A percentile compares a stretch with the other conserved stretches of the same genome.
phyloP scores from a whole-genome alignment of 2,329 filamentous ascomycete genomes.

The Penicillium concentricum region DNA sequence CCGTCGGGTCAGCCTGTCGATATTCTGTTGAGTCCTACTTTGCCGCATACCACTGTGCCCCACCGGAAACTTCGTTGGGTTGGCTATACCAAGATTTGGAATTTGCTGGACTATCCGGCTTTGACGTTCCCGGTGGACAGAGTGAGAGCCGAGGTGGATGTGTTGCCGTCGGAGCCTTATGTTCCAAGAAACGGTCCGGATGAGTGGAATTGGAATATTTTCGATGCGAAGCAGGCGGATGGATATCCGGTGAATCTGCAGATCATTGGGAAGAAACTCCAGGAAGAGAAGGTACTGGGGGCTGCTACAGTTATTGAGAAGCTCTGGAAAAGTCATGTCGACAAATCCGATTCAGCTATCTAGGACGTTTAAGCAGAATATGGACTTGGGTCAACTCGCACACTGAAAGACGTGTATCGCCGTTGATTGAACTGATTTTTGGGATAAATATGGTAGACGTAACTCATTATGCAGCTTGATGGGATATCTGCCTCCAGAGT shows the following conservation, averaged over 20 bases:
- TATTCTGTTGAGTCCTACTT: conserved; percentile 57
- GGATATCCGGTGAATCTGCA: conserved; percentile 55
- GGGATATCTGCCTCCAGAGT: conserved; percentile 4
- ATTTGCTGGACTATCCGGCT: conserved; percentile 62
- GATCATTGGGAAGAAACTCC: conserved; percentile 51
- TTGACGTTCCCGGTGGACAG: conserved; percentile 56
- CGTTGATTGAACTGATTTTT: background rate
- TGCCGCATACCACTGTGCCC: conserved; percentile 58
- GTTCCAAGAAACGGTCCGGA: conserved; percentile 52
- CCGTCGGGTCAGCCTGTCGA: conserved; percentile 53
- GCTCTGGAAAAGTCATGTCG: conserved; percentile 19
- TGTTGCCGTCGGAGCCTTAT: conserved; percentile 38
- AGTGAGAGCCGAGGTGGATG: conserved; percentile 45
- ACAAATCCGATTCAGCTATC: background rate
- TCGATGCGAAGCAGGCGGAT: conserved; percentile 44
- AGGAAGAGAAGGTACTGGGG: conserved; percentile 57
- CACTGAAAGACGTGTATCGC: background rate
- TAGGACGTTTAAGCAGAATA: background rate
- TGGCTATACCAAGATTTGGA: conserved; percentile 64
- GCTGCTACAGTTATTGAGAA: conserved; percentile 35
- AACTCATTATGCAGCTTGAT: conserved; percentile 14
- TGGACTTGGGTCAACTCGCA: background rate
- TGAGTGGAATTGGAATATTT: conserved; percentile 52
- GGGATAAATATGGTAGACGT: conserved; percentile 5
- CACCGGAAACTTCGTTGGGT: conserved; percentile 49